Conservation (phyloP, 2,329 filamentous ascomycete genomes). For the Stemphylium lycopersici region DNA sequence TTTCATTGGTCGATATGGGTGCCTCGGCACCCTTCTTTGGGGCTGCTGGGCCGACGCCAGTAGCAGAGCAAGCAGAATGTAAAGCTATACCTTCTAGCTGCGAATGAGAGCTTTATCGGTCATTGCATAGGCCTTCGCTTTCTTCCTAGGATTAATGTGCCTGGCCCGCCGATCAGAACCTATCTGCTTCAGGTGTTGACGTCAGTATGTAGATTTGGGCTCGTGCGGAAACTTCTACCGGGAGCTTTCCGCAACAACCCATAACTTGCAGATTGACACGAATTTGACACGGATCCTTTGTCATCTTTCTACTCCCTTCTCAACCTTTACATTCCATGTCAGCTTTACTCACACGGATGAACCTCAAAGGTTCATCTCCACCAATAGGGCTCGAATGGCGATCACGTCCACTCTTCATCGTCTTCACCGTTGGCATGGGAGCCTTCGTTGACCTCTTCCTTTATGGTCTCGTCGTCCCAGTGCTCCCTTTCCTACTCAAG, state of each 20-base stretch:
- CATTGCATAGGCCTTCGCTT: not conserved
- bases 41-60: no score
- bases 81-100: no score
- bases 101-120: not conserved
- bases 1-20: no score
- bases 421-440: constrained; percentile 61
- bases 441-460: constrained; percentile 66
- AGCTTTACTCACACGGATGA: not conserved
- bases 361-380: constrained; percentile 1
- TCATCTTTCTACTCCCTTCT: not conserved
- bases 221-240: constrained; percentile 2
- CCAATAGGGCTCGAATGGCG: constrained; percentile 56
- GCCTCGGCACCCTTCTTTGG: no score
- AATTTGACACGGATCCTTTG: not conserved
- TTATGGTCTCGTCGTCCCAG: constrained; percentile 64
- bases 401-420: constrained; percentile 65
- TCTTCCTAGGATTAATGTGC: not conserved
- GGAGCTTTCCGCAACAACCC: not conserved
- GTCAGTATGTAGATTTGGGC: constrained; percentile 2
- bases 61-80: no score
- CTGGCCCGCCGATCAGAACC: not conserved
- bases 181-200: not conserved
- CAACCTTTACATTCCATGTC: not conserved
- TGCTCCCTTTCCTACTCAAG: constrained; percentile 63
- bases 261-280: not conserved